Conservation (phyloP, 2,329 filamentous ascomycete genomes). For the Aspergillus viridinutans region DNA sequence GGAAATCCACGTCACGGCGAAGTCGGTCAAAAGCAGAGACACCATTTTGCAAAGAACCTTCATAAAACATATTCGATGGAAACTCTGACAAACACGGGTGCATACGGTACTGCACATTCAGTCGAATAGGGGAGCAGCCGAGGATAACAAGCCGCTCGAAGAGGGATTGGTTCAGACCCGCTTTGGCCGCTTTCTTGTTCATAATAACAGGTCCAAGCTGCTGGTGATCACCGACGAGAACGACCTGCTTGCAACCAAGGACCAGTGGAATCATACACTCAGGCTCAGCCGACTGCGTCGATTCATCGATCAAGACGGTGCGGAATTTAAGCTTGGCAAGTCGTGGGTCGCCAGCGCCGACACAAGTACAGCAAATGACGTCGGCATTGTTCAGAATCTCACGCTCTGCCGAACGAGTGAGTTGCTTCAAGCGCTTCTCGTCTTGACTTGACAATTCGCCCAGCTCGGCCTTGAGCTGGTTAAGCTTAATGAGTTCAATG, state of each 20-base stretch:
- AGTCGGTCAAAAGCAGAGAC: constrained; percentile 85
- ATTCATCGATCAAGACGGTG: constrained; percentile 96
- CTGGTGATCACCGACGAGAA: constrained; percentile 97
- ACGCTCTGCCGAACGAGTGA: constrained; percentile 87
- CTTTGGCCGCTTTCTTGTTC: constrained; percentile 99
- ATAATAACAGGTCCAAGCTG: constrained; percentile 98
- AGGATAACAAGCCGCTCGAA: constrained; percentile 95
- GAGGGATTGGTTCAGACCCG: constrained; percentile 94
- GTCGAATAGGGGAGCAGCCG: constrained; percentile 81
- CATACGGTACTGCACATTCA: constrained; percentile 99
- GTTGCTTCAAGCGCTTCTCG: constrained; percentile 96
- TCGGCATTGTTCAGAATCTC: constrained; percentile 94
- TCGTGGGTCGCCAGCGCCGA: constrained; percentile 92
- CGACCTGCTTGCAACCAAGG: constrained; percentile 95
- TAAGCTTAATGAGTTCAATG: constrained; percentile 84
- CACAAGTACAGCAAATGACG: constrained; percentile 97
- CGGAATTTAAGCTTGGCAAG: constrained; percentile 97
- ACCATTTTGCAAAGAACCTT: constrained; percentile 93
- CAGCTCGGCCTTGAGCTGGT: constrained; percentile 84
- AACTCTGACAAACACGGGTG: constrained; percentile 96
- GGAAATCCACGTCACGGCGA: constrained; percentile 92
- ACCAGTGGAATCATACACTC: constrained; percentile 99
- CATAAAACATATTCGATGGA: constrained; percentile 99
- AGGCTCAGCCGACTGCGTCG: constrained; percentile 94
- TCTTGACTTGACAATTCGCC: constrained; percentile 92